A percentile compares a stretch with the other conserved stretches of the same genome.
Conservation (phyloP, 129 eudicot genomes). For the Chrysanthemum lavandulifolium region DNA sequence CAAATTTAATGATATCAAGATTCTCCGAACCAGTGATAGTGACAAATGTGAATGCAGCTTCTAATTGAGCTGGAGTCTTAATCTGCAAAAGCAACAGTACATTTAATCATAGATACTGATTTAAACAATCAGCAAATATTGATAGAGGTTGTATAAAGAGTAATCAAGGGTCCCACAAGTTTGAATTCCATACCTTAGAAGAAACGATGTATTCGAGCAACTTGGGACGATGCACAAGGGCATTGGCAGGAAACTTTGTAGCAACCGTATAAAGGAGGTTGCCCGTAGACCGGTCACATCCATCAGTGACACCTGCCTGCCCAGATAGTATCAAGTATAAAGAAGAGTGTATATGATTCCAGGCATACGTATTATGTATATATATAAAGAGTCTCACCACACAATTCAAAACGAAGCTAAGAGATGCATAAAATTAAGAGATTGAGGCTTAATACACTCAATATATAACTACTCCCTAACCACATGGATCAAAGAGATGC, state of each 20-base stretch:
- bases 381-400: background rate
- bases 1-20: slow-evolving; percentile 61
- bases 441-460: background rate
- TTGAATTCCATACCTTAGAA: slow-evolving; percentile 52
- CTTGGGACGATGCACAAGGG: slow-evolving; percentile 74
- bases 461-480: background rate
- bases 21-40: slow-evolving; percentile 51
- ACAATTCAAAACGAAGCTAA: background rate
- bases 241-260: slow-evolving; percentile 80
- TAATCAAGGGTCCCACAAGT: background rate
- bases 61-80: slow-evolving; percentile 85
- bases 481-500: no score
- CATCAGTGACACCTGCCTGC: slow-evolving; percentile 78
- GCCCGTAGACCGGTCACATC: slow-evolving; percentile 75
- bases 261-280: slow-evolving; percentile 87
- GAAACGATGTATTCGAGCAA: slow-evolving; percentile 66
- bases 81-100: slow-evolving; percentile 43
- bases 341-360: background rate
- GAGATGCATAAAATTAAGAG: slow-evolving; percentile 1
- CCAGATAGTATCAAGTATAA: slow-evolving; percentile 3
- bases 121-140: background rate
- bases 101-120: background rate
- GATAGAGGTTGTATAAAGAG: background rate
- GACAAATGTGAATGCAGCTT: slow-evolving; percentile 84
- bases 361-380: no score